Base-by-base conservation (phyloP, 371 early-diverging fungal genomes). In the Saksenaea vasiformis region DNA sequence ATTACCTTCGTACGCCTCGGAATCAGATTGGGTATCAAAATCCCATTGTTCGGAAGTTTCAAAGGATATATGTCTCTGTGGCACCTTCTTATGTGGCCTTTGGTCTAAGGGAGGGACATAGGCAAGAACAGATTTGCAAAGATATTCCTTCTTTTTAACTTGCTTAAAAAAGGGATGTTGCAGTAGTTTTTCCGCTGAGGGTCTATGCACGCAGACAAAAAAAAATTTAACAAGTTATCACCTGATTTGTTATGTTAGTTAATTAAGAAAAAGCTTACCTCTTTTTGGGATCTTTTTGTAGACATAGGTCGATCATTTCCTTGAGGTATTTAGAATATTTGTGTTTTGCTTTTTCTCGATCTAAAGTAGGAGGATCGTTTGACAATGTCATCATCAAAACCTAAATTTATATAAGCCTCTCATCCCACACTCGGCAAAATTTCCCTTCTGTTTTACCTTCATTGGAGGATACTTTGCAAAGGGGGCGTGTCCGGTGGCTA, bases 401-500 rank as follows among this genome's bases (percentile, higher is more conserved):
- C 91, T 92, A 41, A 36, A 54, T 13, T 31, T 35, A 10, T 15
- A 53, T 19, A 19, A 17, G 3, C 10, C 36, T 36, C 24, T 8
- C 3, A 0, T 31, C 14, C 10, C 22, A 5, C 1, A 4, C 10
- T 53, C 54, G 51, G 11, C n/a, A 51, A 19, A 34, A 34, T 39
- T 19, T 58, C 39, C 7, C 11, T 61, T 22, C 53, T 56, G 31
- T 47, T 66, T 55, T 78, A 90, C 93, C 83, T 95, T 95, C 61
- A 95, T 73, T 1, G 95, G 95, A 14, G 95, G 93, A 63, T 82
- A 92, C 71, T 93, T 94, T 15, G 95, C 94, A 76, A 92, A 94
- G 14, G 97, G 97, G 11, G 97, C 96, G 67, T 92, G 91, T n/a
- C 96, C 96, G 7, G 87, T 91, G 17, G 95, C 93, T 35, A 96